Conservation (phyloP, 2,329 filamentous ascomycete species). For the Emergomyces orientalis region DNA sequence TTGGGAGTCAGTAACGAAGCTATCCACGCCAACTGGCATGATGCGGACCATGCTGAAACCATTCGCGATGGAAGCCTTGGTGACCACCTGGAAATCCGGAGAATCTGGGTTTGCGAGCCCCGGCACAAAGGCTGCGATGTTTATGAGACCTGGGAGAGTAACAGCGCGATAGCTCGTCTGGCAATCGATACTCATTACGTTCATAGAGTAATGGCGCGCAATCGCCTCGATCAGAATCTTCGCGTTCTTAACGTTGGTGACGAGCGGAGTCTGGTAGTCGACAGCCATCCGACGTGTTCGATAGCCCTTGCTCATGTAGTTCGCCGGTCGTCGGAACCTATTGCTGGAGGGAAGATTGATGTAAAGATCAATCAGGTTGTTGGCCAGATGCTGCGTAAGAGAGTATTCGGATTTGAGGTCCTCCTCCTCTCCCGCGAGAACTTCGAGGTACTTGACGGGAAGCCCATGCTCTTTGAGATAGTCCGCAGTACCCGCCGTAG, state of each 20-base stretch:
- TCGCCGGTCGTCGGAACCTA: constrained; percentile 89
- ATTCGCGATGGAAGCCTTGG: constrained; percentile 62
- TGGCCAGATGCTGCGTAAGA: constrained; percentile 88
- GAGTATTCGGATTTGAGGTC: constrained; percentile 94
- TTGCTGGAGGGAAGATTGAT: constrained; percentile 99
- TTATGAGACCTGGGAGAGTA: constrained; percentile 64
- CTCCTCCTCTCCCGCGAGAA: constrained; percentile 66
- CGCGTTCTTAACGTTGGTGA: constrained; percentile 98
- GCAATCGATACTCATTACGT: constrained; percentile 75
- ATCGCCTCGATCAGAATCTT: constrained; percentile 96
- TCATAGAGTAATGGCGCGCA: constrained; percentile 75
- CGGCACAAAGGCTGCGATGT: constrained; percentile 71
- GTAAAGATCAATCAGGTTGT: constrained; percentile 96
- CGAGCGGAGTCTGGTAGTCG: constrained; percentile 90
- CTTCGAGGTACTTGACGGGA: constrained; percentile 86
- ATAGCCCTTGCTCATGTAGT: constrained; percentile 98
- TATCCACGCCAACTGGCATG: constrained; percentile 65
- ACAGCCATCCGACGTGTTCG: constrained; percentile 95
- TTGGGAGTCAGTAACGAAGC: constrained; percentile 61
- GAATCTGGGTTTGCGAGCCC: constrained; percentile 57
- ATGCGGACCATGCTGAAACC: constrained; percentile 74
- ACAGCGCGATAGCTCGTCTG: constrained; percentile 79
- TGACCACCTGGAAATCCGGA: constrained; percentile 59
- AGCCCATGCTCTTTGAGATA: constrained; percentile 91
- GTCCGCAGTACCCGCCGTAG: constrained; percentile 91